phyloP scores from a whole-genome alignment of 2,329 filamentous ascomycete species.

The Nectriaceae sp. region DNA sequence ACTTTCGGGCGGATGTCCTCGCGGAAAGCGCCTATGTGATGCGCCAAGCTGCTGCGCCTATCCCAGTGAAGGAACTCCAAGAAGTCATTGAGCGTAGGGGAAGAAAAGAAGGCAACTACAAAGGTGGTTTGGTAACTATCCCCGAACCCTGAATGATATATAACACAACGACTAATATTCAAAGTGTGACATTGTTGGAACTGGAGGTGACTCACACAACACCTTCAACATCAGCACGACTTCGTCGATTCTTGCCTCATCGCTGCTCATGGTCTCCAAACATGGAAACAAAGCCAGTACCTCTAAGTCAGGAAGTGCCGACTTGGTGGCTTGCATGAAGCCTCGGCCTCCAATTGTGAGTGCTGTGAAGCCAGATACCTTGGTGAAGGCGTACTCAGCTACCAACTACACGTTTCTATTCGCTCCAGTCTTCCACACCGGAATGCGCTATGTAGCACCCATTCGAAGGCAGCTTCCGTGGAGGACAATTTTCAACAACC shows the following conservation, averaged over 20 bases:
- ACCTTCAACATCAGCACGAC: conserved; percentile 99
- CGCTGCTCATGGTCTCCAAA: conserved; percentile 84
- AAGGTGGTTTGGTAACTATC: conserved; percentile 76
- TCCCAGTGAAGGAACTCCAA: conserved; percentile 65
- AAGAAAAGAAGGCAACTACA: conserved; percentile 71
- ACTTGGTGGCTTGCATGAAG: conserved; percentile 76
- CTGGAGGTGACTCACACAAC: conserved; percentile 92
- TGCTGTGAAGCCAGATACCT: conserved; percentile 70
- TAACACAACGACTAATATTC: conserved; percentile 9
- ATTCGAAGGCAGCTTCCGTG: conserved; percentile 88
- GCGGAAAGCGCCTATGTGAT: conserved; percentile 82
- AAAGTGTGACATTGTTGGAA: conserved; percentile 91
- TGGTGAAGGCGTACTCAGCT: conserved; percentile 71
- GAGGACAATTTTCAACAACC: conserved; percentile 95
- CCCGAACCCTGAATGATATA: not conserved
- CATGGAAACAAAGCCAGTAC: conserved; percentile 96
- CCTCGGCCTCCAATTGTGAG: conserved; percentile 73
- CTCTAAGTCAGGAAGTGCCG: conserved; percentile 92
- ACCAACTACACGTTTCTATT: conserved; percentile 96
- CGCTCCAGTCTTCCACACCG: conserved; percentile 93
- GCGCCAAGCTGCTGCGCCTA: conserved; percentile 73
- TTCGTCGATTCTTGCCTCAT: conserved; percentile 86
- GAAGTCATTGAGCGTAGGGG: conserved; percentile 61
- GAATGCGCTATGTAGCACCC: conserved; percentile 85
- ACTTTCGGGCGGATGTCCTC: conserved; percentile 82